These are phyloP conservation scores for Pleurotus tuoliensis DNA, from an alignment of 768 basidiomycete genomes.

Conservation along the genomic window DNA sequence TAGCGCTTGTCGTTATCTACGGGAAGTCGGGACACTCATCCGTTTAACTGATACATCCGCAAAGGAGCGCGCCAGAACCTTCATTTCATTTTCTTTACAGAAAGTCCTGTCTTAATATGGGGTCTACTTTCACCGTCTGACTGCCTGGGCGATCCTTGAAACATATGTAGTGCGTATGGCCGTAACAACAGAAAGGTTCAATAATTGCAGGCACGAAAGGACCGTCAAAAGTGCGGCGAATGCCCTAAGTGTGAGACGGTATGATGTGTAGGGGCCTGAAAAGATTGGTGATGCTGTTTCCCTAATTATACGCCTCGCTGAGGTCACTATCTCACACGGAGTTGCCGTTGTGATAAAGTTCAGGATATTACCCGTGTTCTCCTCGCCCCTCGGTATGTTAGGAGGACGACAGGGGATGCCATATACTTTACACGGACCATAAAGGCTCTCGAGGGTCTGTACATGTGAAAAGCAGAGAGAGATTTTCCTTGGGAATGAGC, in stretches of 20 bases:
- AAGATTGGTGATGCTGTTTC: not conserved
- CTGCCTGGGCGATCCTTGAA: not conserved
- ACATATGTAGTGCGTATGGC: not conserved
- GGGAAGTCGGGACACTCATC: not conserved
- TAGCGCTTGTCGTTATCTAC: not conserved
- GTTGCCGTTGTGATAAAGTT: not conserved
- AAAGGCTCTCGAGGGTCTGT: no score
- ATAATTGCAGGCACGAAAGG: constrained; percentile 1
- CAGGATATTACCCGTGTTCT: not conserved
- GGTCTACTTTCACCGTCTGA: not conserved
- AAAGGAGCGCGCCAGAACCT: not conserved
- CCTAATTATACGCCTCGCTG: no score
- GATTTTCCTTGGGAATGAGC: no score
- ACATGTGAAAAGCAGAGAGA: no score
- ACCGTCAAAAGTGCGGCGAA: constrained; percentile 6
- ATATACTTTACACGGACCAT: no score
- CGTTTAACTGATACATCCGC: not conserved
- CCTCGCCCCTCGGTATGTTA: no score
- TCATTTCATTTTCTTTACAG: not conserved
- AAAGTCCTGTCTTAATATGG: not conserved
- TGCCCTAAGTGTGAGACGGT: not conserved
- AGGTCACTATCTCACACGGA: not conserved
- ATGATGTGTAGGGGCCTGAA: not conserved
- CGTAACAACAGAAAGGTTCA: not conserved
- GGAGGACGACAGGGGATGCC: no score